Evolutionary conservation across 306 rosid species (phyloP).

Genomic region (Cicer bijugum): DNA sequence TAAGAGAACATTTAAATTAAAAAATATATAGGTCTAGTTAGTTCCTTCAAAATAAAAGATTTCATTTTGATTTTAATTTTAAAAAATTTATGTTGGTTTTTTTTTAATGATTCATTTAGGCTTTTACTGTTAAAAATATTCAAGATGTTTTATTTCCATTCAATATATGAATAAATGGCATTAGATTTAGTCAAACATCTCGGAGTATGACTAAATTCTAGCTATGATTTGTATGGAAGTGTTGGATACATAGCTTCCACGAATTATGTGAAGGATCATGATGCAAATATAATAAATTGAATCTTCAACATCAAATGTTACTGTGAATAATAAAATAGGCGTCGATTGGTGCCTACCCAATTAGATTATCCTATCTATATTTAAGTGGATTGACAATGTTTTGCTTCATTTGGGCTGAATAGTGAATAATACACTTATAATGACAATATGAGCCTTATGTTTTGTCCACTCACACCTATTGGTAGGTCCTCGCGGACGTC

Average conservation of each 20-base stretch:
- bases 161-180: too few relatives aligned
- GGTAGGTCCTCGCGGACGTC: slow-evolving; percentile 46
- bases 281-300: slow-evolving; percentile 1
- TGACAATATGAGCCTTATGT: slow-evolving; percentile 42
- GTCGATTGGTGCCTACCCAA: neutral
- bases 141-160: too few relatives aligned
- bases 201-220: neutral
- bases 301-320: slow-evolving; percentile 31
- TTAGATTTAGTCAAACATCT: slow-evolving; percentile 6
- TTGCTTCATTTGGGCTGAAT: slow-evolving; percentile 37
- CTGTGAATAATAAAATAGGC: neutral
- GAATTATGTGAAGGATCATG: neutral
- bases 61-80: too few relatives aligned
- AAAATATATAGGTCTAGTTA: too few relatives aligned
- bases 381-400: slow-evolving; percentile 37
- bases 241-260: slow-evolving; percentile 28
- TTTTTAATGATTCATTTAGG: too few relatives aligned
- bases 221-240: slow-evolving; percentile 36
- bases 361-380: slow-evolving; percentile 1
- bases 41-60: too few relatives aligned
- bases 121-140: too few relatives aligned
- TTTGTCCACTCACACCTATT: slow-evolving; percentile 49
- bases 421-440: neutral
- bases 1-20: too few relatives aligned
- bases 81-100: too few relatives aligned